Evolutionary conservation across 768 basidiomycete species (phyloP), one percentile per base, ranked within the genome.

Genomic region (Mycena rosella): DNA sequence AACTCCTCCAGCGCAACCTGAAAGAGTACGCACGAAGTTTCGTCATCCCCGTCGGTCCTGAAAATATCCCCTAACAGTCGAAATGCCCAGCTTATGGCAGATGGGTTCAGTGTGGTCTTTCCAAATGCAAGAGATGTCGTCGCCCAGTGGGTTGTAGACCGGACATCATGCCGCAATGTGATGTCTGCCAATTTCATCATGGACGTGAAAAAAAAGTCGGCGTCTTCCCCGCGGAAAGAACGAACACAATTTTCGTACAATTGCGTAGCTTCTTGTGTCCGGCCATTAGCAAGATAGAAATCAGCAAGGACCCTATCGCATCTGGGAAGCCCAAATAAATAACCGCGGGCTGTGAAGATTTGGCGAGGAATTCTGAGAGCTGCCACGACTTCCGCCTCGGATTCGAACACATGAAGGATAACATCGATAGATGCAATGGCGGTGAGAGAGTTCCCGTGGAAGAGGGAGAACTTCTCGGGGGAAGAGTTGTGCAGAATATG

Each of bases 291-390:
- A 13, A 54, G 10, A 0, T 22, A 22, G n/a, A 62, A 62, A 20
- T 62, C 62, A 14, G 63, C 63, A 20, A 57, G 1, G 26, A 57
- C 44, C 13, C 15, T 38, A 24, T 64, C 63, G 22, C 63, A 64
- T 4, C 26, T 48, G 5, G 63, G 63, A 5, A 57, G 18, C 3
- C 63, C 63, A 18, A 45, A 47, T 9, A 30, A 10, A 44, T 64
- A 64, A 8, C 55, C 27, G 9, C 8, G 15, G 11, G 54, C 26
- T 17, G 47, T 24, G 38, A 64, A 64, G 4, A 64, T 49, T 36
- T 49, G 62, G 7, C 47, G 54, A 11, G 63, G 47, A 34, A 51
- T 6, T 29, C 29, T 34, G 47, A 64, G 63, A n/a, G n/a, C n/a
- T n/a, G n/a, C n/a, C n/a, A n/a, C n/a, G n/a, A n/a, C n/a, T n/a